Base-by-base conservation (phyloP, 352 stramenopile species). In the Phytophthora colocasiae region DNA sequence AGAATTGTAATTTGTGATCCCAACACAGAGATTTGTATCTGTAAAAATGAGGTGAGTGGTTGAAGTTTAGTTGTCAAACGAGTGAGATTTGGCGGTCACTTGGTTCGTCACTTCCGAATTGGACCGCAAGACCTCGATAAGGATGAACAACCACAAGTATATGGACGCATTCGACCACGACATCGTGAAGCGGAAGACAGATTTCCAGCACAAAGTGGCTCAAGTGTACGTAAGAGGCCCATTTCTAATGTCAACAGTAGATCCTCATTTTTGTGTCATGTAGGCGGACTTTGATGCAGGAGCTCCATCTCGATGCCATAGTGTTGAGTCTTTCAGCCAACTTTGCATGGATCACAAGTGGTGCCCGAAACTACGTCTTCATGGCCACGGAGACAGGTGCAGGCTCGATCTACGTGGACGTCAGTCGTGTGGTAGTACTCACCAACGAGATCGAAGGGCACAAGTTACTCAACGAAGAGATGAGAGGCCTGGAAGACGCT, bases 361-460 rank as follows among this genome's bases (percentile, higher is more conserved):
- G 81, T 6, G 84, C 60, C 43, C 84, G 80, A 51, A 89, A 56
- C 47, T 89, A 84, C 54, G 85, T 91, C 65, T 85, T 86, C 75
- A 87, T 84, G 72, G 78, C 80, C n/a, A 81, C 69, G 8, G 82
- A 89, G 68, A 71, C 77, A 6, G 84, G 84, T n/a, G 80, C 83
- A 8, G 80, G 77, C 2, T 83, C 76, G 9, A 80, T 93, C 43
- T 91, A 89, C 47, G 68, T 93, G 14, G 81, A 93, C 41, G 69
- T 63, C 2, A 67, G 52, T 40, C 71, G 63, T 1, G 80, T 87
- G 14, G 68, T 81, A 31, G 50, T 93, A 49, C 50, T 93, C 55
- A 91, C 82, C 14, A 93, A 89, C 55, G 76, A 88, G 58, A 91
- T 93, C 29, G 84, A 93, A 72, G 84, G 81, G 29, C 80, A 93